A percentile compares a stretch with the other conserved stretches of the same genome.
phyloP scores from a whole-genome alignment of 2,329 filamentous ascomycete genomes.

The Sporothrix phasma region DNA sequence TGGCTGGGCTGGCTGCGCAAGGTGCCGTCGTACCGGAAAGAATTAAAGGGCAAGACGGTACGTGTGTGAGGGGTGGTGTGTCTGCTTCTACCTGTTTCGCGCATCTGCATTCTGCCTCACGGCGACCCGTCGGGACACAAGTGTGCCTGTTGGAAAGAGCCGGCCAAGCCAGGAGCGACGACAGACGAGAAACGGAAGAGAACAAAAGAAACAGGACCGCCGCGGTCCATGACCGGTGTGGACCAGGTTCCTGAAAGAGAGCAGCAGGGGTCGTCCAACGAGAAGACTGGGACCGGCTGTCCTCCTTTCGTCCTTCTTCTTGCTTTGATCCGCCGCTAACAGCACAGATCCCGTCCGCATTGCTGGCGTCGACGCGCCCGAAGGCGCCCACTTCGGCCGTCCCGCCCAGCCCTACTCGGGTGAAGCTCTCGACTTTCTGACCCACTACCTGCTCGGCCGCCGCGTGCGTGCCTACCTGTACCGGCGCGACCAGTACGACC shows the following conservation, averaged over 20 bases:
- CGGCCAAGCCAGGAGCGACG: background rate
- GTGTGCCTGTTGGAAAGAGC: background rate
- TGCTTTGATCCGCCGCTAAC: background rate
- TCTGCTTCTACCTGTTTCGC: background rate
- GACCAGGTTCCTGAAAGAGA: too few relatives aligned
- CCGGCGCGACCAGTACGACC: constrained; percentile 81
- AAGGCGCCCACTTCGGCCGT: constrained; percentile 83
- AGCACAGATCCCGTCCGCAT: constrained; percentile 71
- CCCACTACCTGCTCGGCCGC: constrained; percentile 56
- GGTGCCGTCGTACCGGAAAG: constrained; percentile 58
- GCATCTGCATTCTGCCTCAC: background rate
- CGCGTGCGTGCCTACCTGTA: constrained; percentile 77
- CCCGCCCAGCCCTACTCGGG: constrained; percentile 74
- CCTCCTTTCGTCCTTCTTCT: too few relatives aligned
- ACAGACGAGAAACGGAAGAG: background rate
- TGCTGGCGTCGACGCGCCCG: constrained; percentile 87
- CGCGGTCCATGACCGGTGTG: too few relatives aligned
- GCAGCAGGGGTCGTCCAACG: too few relatives aligned
- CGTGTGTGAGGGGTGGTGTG: constrained; percentile 19
- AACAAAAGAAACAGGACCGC: background rate
- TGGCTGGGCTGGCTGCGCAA: constrained; percentile 85
- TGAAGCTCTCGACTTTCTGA: constrained; percentile 78
- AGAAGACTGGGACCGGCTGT: too few relatives aligned
- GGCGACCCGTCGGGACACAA: background rate
- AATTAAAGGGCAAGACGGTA: constrained; percentile 70